phyloP scores from a whole-genome alignment of 2,329 filamentous ascomycete genomes.

The Lasiodiplodia gonubiensis region DNA sequence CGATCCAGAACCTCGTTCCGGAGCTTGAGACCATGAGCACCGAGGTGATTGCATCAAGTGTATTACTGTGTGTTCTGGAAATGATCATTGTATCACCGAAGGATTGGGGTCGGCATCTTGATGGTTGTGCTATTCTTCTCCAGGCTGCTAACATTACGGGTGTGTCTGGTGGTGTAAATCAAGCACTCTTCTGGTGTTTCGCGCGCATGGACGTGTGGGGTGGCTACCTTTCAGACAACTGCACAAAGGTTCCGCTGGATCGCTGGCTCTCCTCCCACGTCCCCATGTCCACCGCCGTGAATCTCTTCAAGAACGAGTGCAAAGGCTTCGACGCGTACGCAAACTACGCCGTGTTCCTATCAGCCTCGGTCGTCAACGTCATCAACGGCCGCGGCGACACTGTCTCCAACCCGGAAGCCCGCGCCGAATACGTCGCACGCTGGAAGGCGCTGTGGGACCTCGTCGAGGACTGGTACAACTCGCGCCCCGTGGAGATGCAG shows the following conservation, averaged over 20 bases:
- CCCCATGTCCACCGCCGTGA: slow-evolving; percentile 45
- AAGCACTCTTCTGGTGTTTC: slow-evolving; percentile 65
- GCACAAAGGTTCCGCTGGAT: slow-evolving; percentile 56
- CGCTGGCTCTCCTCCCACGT: slow-evolving; percentile 55
- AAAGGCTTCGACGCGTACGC: slow-evolving; percentile 61
- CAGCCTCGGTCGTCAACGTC: slow-evolving; percentile 51
- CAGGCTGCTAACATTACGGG: slow-evolving; percentile 59
- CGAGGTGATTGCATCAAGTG: slow-evolving; percentile 54
- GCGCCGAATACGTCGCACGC: slow-evolving; percentile 35
- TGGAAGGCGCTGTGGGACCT: slow-evolving; percentile 43
- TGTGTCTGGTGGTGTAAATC: slow-evolving; percentile 56
- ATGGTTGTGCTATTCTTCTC: slow-evolving; percentile 62
- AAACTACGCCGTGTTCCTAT: slow-evolving; percentile 65
- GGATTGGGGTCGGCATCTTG: slow-evolving; percentile 62
- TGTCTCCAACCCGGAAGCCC: slow-evolving; percentile 30
- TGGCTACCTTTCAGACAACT: slow-evolving; percentile 60
- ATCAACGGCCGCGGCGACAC: slow-evolving; percentile 35
- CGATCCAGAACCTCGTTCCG: slow-evolving; percentile 55
- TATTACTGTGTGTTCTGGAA: slow-evolving; percentile 56
- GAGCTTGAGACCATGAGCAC: slow-evolving; percentile 53
- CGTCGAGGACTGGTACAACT: slow-evolving; percentile 41
- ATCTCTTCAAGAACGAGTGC: slow-evolving; percentile 44
- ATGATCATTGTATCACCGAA: slow-evolving; percentile 56
- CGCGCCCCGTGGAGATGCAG: slow-evolving; percentile 37
- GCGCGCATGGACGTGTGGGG: slow-evolving; percentile 64